A percentile compares a stretch with the other conserved stretches of the same genome.
These are phyloP conservation scores for Ophiostoma angusticollis DNA, from an alignment of 2,329 filamentous ascomycete genomes.

Conservation along the genomic window DNA sequence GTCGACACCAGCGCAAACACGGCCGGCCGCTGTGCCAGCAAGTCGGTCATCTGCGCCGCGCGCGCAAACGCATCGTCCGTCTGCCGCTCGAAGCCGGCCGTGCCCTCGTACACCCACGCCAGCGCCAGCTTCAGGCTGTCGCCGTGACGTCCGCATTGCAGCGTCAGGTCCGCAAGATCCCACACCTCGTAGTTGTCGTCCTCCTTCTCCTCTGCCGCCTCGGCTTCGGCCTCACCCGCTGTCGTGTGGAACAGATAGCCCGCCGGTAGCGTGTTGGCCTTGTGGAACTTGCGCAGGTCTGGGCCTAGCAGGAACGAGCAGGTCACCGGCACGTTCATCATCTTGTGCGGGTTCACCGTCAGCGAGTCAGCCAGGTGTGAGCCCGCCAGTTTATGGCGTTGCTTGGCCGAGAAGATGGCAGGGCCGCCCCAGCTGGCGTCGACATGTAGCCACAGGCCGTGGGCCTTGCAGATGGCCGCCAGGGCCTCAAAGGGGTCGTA, in stretches of 20 bases:
- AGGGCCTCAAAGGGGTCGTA: conserved; percentile 71
- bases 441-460: conserved; percentile 81
- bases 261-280: conserved; percentile 73
- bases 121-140: conserved; percentile 82
- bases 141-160: conserved; percentile 81
- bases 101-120: conserved; percentile 81
- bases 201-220: conserved; percentile 64
- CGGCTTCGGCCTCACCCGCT: conserved; percentile 41
- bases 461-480: conserved; percentile 52
- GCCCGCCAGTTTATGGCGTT: conserved; percentile 54
- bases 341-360: conserved; percentile 91
- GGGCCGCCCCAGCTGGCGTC: conserved; percentile 86
- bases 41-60: conserved; percentile 53
- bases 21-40: conserved; percentile 36
- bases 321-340: conserved; percentile 83
- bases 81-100: conserved; percentile 54
- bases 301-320: conserved; percentile 77
- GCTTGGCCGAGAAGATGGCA: conserved; percentile 60
- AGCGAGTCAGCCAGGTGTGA: conserved; percentile 65
- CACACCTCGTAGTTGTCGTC: conserved; percentile 46
- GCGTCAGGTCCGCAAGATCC: conserved; percentile 83
- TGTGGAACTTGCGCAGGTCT: conserved; percentile 66
- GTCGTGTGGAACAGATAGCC: conserved; percentile 67
- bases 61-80: conserved; percentile 61
- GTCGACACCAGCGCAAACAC: conserved; percentile 61